These are phyloP conservation scores for Dictyostelium brefeldianum DNA, from an alignment of 78 protist genomes.

Conservation along the genomic window DNA sequence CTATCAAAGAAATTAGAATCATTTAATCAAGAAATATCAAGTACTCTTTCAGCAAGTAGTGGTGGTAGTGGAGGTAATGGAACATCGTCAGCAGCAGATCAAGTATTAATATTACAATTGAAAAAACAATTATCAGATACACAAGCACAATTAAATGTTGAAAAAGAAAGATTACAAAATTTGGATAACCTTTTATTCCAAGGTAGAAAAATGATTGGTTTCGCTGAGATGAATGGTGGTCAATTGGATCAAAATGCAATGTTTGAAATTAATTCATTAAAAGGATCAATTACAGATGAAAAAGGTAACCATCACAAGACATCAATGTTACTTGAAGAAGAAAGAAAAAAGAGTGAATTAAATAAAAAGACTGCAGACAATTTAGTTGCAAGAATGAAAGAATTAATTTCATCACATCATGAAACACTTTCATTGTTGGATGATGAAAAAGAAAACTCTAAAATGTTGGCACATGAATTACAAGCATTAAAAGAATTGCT, in stretches of 20 bases:
- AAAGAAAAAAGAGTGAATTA: conserved; percentile 55
- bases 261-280: conserved; percentile 49
- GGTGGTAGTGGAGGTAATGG: too few species aligned
- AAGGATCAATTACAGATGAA: conserved; percentile 4
- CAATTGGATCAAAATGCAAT: conserved; percentile 43
- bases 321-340: conserved; percentile 33
- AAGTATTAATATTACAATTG: conserved; percentile 1
- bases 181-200: conserved; percentile 55
- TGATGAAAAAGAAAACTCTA: conserved; percentile 64
- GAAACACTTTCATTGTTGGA: conserved; percentile 61
- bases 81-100: background rate
- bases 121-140: conserved; percentile 59
- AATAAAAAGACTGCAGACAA: conserved; percentile 73
- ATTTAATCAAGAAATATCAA: conserved; percentile 27
- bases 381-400: conserved; percentile 72
- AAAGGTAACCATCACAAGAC: conserved; percentile 62
- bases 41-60: background rate
- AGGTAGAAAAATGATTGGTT: conserved; percentile 51
- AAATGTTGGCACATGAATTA: conserved; percentile 23
- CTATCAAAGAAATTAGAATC: conserved; percentile 33
- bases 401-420: conserved; percentile 67
- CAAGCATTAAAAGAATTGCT: conserved; percentile 37
- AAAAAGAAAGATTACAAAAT: conserved; percentile 47
- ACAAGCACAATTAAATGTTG: conserved; percentile 29
- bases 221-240: conserved; percentile 44